Base-by-base conservation (phyloP, 495 filamentous ascomycete genomes). In the Podospora tetraspora region DNA sequence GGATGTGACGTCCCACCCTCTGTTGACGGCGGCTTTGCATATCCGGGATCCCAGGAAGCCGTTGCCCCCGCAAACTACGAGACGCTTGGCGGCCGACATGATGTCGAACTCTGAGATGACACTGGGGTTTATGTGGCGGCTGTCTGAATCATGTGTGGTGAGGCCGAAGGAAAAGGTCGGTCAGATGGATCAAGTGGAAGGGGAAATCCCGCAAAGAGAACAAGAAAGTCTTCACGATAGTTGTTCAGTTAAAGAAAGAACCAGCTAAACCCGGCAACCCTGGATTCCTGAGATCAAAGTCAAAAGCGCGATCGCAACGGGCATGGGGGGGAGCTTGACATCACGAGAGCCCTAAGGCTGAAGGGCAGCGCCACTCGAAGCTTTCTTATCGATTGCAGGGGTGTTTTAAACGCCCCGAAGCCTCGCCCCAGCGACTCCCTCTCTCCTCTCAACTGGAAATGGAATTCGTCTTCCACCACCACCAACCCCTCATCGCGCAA, bases 31-130 rank as follows among this genome's bases (percentile, higher is more conserved):
- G 52, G 90, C 88, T 85, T 91, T 94, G 80, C 94, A 97, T 79
- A 99, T 97, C 63, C 93, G 84, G 27, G 91, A 93, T 16, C 93
- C 93, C 84, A 99, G 79, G 76, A 99, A 99, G n/a, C 95, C 95
- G 74, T 89, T 97, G 64, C 95, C 95, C 64, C 95, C 95, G 62
- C 91, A 94, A 61, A 99, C 93, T 56, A 98, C 87, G 16, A 99
- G 79, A 74, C 85, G 86, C 80, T 90, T 95, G 27, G 79, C 69
- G 8, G 74, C 72, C 5, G 78, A 77, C 78, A 81, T 80, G 43
- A 43, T 70, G 67, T 66, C 32, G 37, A 11, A 7, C 0, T 43
- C 10, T 22, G 57, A 11, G 23, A 0, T 21, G 59, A 30, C 29
- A 30, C 29, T 30, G 34, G 13, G 16, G 16, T 52, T 52, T n/a